phyloP scores from a whole-genome alignment of 768 basidiomycete genomes.

The Collybia sp. region DNA sequence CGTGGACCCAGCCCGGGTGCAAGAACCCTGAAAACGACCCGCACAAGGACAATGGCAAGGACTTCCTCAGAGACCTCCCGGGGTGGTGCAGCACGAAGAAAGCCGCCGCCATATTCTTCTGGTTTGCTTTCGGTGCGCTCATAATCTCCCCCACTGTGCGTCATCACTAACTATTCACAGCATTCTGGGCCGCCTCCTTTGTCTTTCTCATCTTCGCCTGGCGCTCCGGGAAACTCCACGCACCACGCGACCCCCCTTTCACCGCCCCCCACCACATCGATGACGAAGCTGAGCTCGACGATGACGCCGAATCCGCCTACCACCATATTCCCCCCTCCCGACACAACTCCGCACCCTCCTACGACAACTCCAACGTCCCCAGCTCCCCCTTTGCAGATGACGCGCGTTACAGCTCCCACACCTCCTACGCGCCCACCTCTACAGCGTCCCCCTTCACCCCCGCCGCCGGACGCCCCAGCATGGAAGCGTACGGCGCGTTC shows the following conservation, averaged over 20 bases:
- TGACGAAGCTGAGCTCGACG: constrained; percentile 45
- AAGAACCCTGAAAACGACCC: constrained; percentile 83
- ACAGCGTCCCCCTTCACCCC: constrained; percentile 19
- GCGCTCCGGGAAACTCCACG: constrained; percentile 63
- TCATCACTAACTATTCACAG: constrained; percentile 29
- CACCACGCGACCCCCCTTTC: constrained; percentile 74
- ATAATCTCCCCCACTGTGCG: neutral
- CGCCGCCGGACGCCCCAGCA: constrained; percentile 52
- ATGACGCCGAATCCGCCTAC: constrained; percentile 50
- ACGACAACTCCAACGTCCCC: constrained; percentile 23
- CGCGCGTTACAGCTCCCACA: constrained; percentile 36
- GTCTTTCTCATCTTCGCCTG: constrained; percentile 67
- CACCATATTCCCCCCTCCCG: constrained; percentile 40
- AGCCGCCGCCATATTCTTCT: constrained; percentile 86
- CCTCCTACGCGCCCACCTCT: constrained; percentile 19
- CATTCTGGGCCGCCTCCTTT: constrained; percentile 71
- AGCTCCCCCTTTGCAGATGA: constrained; percentile 50
- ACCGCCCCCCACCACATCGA: constrained; percentile 46
- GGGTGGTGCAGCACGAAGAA: constrained; percentile 94
- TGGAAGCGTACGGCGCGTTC: constrained; percentile 90
- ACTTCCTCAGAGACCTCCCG: constrained; percentile 61
- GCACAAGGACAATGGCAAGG: constrained; percentile 57
- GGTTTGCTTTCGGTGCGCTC: constrained; percentile 71
- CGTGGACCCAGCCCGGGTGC: constrained; percentile 88
- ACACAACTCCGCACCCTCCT: constrained; percentile 17